phyloP scores from a whole-genome alignment of 176 grass and related monocot species.

The Oryza glaberrima region DNA sequence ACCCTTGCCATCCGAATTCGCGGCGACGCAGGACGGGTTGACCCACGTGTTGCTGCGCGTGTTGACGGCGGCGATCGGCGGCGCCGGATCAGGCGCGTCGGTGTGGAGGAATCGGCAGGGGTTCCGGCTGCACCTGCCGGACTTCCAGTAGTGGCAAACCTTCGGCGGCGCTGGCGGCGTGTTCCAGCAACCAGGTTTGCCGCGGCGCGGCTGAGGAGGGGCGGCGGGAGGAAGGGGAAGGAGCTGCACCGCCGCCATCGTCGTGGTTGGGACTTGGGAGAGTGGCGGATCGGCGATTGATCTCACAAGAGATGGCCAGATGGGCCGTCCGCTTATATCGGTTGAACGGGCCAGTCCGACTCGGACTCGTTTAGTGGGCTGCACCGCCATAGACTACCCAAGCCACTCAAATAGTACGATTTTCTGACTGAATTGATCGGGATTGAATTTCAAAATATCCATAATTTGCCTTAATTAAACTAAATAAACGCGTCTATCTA shows the following conservation, averaged over 20 bases:
- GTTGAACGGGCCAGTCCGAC: neutral
- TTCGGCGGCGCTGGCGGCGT: neutral
- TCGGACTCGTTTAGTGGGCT: neutral
- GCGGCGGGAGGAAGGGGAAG: too few species aligned
- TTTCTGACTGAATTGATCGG: too few species aligned
- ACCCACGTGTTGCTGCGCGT: neutral
- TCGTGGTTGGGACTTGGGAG: too few species aligned
- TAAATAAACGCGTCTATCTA: too few species aligned
- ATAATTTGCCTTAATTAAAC: too few species aligned
- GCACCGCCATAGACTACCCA: too few species aligned
- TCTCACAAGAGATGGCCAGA: neutral
- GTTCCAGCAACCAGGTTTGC: neutral
- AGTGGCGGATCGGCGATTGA: too few species aligned
- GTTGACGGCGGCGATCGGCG: neutral
- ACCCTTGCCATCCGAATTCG: neutral
- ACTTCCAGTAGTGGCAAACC: conserved; percentile 29
- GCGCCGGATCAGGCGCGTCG: neutral
- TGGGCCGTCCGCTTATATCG: neutral
- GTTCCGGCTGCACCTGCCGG: conserved; percentile 1
- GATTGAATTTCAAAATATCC: too few species aligned
- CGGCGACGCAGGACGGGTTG: neutral
- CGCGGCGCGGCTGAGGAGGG: too few species aligned
- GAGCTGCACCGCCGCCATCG: too few species aligned
- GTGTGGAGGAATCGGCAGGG: conserved; percentile 33
- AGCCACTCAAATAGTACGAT: too few species aligned